Evolutionary conservation across 352 stramenopile genomes (phyloP).

Genomic region (Phytophthora rubi): DNA sequence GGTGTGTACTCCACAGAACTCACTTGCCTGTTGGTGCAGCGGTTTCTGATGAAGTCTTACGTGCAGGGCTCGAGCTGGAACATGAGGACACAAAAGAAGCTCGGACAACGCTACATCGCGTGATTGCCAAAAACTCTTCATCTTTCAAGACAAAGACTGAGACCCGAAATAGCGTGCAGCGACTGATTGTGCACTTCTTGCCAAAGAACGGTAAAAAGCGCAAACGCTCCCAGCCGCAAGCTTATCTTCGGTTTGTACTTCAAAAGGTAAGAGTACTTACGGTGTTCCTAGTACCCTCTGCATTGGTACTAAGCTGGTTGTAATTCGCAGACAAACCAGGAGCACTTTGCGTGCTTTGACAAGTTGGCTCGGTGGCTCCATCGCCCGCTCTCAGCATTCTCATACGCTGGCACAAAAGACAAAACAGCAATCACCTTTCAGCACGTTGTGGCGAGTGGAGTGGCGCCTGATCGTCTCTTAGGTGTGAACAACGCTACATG

Average conservation of each 20-base stretch:
- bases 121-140: slow-evolving; percentile 62
- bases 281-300: not conserved
- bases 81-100: slow-evolving; percentile 73
- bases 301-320: not conserved
- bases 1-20: slow-evolving; percentile 27
- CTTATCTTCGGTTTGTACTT: slow-evolving; percentile 74
- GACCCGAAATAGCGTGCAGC: slow-evolving; percentile 45
- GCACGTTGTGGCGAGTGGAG: slow-evolving; percentile 60
- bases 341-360: slow-evolving; percentile 81
- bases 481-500: slow-evolving; percentile 32
- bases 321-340: slow-evolving; percentile 57
- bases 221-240: slow-evolving; percentile 60
- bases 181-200: slow-evolving; percentile 66
- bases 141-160: slow-evolving; percentile 76
- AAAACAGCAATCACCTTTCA: slow-evolving; percentile 77
- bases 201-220: slow-evolving; percentile 71
- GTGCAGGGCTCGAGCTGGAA: slow-evolving; percentile 50
- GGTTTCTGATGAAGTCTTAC: not conserved
- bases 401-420: slow-evolving; percentile 78
- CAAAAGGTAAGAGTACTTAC: slow-evolving; percentile 49
- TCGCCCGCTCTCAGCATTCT: slow-evolving; percentile 59
- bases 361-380: slow-evolving; percentile 50
- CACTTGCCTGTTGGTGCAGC: not conserved
- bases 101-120: slow-evolving; percentile 62
- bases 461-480: slow-evolving; percentile 52